A percentile compares a stretch with the other conserved stretches of the same genome.
These are phyloP conservation scores for Cyclaneusma minus DNA, from an alignment of 2,329 filamentous ascomycete genomes.

Conservation along the genomic window DNA sequence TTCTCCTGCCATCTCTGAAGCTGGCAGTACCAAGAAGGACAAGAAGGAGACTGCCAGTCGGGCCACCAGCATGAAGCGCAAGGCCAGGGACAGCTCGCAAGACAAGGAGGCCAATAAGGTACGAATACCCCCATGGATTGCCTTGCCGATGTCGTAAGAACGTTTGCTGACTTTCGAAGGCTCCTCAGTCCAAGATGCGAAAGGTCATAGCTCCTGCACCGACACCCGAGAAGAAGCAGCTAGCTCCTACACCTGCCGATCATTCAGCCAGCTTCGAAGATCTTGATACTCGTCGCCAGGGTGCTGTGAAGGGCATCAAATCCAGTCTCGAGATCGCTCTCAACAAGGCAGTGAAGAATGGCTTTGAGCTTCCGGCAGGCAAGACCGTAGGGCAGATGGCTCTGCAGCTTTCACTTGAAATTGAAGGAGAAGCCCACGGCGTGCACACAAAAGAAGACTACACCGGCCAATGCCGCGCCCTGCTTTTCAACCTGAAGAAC, in stretches of 20 bases:
- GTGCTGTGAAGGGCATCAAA: constrained; percentile 52
- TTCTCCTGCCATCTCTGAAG: constrained; percentile 8
- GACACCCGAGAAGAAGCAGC: constrained; percentile 12
- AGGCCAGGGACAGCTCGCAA: constrained; percentile 38
- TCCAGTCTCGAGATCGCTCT: constrained; percentile 55
- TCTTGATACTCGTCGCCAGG: constrained; percentile 48
- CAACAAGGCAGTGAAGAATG: constrained; percentile 48
- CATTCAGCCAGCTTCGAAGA: constrained; percentile 33
- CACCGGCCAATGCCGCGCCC: constrained; percentile 51
- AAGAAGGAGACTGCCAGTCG: constrained; percentile 25
- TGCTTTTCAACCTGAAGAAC: constrained; percentile 78
- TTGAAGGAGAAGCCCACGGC: constrained; percentile 57
- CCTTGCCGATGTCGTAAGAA: background rate
- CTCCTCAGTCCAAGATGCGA: constrained; percentile 30
- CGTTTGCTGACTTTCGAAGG: constrained; percentile 17
- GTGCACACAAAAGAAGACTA: constrained; percentile 39
- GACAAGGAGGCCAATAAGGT: constrained; percentile 33
- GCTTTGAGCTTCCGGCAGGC: constrained; percentile 44
- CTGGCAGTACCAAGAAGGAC: constrained; percentile 22
- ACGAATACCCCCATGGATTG: too few species aligned
- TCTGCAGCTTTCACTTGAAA: constrained; percentile 57
- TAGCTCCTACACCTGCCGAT: constrained; percentile 34
- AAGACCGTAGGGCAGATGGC: constrained; percentile 48
- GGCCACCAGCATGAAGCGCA: constrained; percentile 33
- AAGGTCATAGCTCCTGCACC: constrained; percentile 32